Conservation (phyloP, 257 asterid genomes). For the Nicotiana undulata region DNA sequence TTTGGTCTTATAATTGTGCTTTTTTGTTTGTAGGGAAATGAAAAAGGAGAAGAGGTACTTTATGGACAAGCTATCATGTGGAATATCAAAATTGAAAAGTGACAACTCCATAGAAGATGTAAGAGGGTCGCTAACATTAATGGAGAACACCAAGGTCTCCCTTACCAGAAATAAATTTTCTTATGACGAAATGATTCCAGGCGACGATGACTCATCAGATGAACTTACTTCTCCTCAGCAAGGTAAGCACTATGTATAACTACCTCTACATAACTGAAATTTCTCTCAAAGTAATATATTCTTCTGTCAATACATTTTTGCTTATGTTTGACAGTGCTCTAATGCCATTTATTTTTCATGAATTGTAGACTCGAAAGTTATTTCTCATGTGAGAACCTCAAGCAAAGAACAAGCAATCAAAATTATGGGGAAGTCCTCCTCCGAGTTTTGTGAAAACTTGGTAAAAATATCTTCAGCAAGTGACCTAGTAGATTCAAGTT, state of each 20-base stretch:
- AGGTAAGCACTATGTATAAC: conserved; percentile 15
- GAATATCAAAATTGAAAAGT: conserved; percentile 48
- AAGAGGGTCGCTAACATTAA: conserved; percentile 30
- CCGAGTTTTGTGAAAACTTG: neutral
- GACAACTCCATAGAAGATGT: conserved; percentile 29
- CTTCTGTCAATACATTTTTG: too few relatives aligned
- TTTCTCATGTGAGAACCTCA: neutral
- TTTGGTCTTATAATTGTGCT: neutral
- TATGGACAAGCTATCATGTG: conserved; percentile 49
- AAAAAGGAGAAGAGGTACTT: conserved; percentile 61
- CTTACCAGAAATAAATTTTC: conserved; percentile 24
- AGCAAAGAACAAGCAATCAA: neutral
- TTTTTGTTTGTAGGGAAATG: conserved; percentile 40
- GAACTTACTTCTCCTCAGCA: conserved; percentile 18
- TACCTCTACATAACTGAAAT: neutral
- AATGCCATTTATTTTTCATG: neutral
- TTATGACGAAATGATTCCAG: conserved; percentile 70
- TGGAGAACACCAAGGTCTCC: neutral
- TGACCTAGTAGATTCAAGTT: neutral
- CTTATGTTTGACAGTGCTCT: neutral
- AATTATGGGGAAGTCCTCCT: neutral
- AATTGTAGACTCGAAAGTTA: neutral
- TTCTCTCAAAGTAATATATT: too few relatives aligned
- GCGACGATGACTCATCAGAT: conserved; percentile 33
- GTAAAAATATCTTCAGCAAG: neutral